A percentile compares a stretch with the other conserved stretches of the same genome.
These are phyloP conservation scores for Fraxinus pennsylvanica DNA, from an alignment of 257 asterid species.

Conservation along the genomic window DNA sequence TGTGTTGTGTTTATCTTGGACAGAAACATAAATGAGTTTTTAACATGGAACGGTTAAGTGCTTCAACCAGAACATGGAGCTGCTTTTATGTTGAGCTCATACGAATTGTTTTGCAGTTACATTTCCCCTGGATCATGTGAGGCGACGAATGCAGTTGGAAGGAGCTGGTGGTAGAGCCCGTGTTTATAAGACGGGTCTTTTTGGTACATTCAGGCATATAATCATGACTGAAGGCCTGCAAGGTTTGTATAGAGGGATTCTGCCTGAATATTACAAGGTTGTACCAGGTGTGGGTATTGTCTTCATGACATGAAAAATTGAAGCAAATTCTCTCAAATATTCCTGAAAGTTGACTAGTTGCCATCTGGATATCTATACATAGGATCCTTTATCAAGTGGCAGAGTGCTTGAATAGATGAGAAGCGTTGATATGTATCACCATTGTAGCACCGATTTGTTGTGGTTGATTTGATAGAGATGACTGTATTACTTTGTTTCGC, in stretches of 20 bases:
- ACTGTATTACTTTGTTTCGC: neutral
- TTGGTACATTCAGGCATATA: conserved; percentile 63
- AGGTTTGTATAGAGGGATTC: conserved; percentile 75
- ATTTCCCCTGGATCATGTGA: conserved; percentile 81
- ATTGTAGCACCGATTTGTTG: neutral
- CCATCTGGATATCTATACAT: neutral
- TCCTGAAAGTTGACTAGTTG: conserved; percentile 37
- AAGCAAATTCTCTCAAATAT: conserved; percentile 61
- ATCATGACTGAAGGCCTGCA: conserved; percentile 54
- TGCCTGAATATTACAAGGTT: conserved; percentile 82
- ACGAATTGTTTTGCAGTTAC: conserved; percentile 52
- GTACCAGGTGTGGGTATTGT: conserved; percentile 81
- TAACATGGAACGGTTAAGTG: neutral
- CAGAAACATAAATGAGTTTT: neutral
- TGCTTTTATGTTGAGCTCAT: conserved; percentile 9
- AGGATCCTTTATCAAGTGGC: neutral
- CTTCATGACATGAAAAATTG: conserved; percentile 81
- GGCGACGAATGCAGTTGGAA: conserved; percentile 87
- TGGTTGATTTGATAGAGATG: neutral
- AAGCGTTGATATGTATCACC: conserved; percentile 27
- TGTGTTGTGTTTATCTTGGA: neutral
- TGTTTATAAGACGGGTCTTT: conserved; percentile 59
- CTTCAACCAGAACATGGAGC: neutral
- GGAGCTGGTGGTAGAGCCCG: conserved; percentile 85
- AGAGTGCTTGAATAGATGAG: neutral